Percentiles rank a stretch among this genome's conserved stretches.
Conservation (phyloP, 345 rosid species). For the Trapa bicornis region DNA sequence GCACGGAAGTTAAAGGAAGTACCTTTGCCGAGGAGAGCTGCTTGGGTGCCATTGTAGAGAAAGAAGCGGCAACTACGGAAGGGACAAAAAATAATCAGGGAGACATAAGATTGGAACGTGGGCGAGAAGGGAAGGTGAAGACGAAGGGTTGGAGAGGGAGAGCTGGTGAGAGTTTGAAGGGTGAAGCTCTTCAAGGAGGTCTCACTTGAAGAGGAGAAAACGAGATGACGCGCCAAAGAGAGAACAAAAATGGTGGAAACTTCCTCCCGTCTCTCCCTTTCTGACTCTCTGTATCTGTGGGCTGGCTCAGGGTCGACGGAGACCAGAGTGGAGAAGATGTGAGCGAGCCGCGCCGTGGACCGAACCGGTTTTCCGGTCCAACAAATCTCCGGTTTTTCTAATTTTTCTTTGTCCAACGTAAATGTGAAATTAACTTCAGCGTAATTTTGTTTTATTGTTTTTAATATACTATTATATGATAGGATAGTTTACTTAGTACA, state of each 20-base stretch:
- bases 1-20: not conserved
- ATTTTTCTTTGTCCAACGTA: too few species aligned
- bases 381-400: too few species aligned
- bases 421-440: too few species aligned
- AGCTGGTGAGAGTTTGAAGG: not conserved
- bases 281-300: not conserved
- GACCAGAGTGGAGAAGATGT: not conserved
- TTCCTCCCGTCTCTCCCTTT: not conserved
- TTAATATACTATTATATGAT: too few species aligned
- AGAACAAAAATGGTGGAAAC: slow-evolving; percentile 1
- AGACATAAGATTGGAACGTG: not conserved
- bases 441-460: too few species aligned
- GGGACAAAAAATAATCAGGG: not conserved
- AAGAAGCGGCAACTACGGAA: not conserved
- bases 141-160: not conserved
- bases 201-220: not conserved
- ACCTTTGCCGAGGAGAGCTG: slow-evolving; percentile 2
- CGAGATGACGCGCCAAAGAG: not conserved
- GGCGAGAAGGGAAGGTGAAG: not conserved
- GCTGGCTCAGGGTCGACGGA: not conserved
- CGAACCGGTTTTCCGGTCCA: too few species aligned
- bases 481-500: too few species aligned
- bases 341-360: not conserved
- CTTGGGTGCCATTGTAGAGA: not conserved
- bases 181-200: not conserved